Evolutionary conservation across 352 stramenopile species (phyloP), one percentile per base, ranked within the genome.

Genomic region (Pythium coloratum): DNA sequence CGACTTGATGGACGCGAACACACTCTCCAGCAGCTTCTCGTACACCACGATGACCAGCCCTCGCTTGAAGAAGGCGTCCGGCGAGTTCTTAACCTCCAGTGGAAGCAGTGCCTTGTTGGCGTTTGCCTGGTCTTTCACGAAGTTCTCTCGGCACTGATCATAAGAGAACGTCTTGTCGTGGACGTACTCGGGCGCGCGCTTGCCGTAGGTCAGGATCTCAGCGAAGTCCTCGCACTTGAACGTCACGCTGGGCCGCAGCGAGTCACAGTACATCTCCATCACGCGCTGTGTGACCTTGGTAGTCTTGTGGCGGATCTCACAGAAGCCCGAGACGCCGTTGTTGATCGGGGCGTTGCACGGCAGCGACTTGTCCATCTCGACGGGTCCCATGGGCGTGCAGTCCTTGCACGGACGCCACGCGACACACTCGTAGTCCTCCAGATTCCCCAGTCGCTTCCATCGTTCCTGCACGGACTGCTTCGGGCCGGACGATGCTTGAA

Each of bases 211-310:
- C 38, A 88, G 62, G 24, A 90, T 78, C 7, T 69, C 50, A 1
- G 58, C 59, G 33, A 72, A 75, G 16, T 54, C 51, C 2, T 62
- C 30, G 46, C 68, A 75, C 33, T 9, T 71, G 34, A 75, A 71
- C 36, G 62, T 18, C 24, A 75, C 69, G 20, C 53, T 24, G 2
- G 57, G 64, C 10, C 69, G 69, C 12, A 75, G 59, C 44, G 80
- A 90, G 55, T 89, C 70, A 58, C 83, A 91, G 71, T 88, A 76
- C 76, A 88, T 86, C 33, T 75, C 67, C 70, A 91, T 75, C 0
- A 90, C 81, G 18, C 65, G 77, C 6, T 71, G 20, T 20, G 34
- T 66, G 28, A 70, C 28, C 40, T 65, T 68, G 0, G 70, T 72
- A 0, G 18, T 46, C 51, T 65, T 64, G 59, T 75, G 69, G 12